phyloP scores from a whole-genome alignment of 305 asterid genomes.

The Solanum hybrid region DNA sequence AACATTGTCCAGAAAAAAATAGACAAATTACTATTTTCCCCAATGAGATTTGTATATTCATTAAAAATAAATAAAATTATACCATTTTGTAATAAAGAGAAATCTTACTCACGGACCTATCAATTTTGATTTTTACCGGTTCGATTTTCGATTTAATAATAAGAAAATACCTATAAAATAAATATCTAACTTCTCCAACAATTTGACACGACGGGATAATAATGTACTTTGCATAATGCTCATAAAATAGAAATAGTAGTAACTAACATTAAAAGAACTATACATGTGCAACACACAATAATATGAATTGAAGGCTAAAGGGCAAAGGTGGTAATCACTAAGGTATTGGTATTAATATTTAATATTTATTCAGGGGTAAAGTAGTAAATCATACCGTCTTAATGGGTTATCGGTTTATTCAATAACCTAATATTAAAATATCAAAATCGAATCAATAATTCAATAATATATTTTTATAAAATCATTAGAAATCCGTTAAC shows the following conservation, averaged over 20 bases:
- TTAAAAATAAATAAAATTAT: neutral
- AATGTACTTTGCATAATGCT: too few species aligned
- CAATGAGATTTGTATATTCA: neutral
- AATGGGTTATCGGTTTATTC: neutral
- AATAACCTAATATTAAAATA: too few species aligned
- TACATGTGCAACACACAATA: too few species aligned
- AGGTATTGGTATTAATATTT: too few species aligned
- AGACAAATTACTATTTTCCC: neutral
- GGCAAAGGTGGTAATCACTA: neutral
- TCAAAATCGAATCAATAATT: neutral
- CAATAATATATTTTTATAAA: neutral
- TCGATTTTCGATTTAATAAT: too few species aligned
- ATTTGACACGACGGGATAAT: too few species aligned
- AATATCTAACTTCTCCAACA: too few species aligned
- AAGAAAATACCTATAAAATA: too few species aligned
- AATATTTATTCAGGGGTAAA: neutral
- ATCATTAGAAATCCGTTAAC: neutral
- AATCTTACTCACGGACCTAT: neutral
- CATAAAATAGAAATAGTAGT: too few species aligned
- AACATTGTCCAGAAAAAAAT: neutral
- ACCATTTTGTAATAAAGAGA: neutral
- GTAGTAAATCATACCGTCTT: too few species aligned
- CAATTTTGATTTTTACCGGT: too few species aligned
- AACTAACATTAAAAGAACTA: too few species aligned
- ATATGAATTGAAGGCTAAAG: neutral